These are phyloP conservation scores for Helotiales sp. DNA, from an alignment of 2,329 filamentous ascomycete genomes.

Conservation along the genomic window DNA sequence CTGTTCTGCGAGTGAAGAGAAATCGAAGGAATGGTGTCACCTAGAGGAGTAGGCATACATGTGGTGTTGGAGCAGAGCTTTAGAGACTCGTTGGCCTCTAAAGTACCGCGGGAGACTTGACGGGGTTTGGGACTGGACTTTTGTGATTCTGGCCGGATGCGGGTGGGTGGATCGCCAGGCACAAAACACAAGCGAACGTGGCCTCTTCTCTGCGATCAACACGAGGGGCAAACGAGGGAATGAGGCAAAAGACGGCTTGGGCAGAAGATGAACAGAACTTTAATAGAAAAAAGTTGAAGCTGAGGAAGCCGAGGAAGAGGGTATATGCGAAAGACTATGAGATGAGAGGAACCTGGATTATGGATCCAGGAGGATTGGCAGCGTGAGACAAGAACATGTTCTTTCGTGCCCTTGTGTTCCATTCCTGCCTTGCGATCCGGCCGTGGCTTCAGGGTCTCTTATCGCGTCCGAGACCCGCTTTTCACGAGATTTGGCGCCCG, in stretches of 20 bases:
- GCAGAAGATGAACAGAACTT: neutral
- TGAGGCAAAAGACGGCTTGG: neutral
- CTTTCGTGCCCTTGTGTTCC: neutral
- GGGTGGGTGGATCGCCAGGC: conserved; percentile 27
- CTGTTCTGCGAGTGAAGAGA: conserved; percentile 33
- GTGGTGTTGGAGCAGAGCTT: conserved; percentile 35
- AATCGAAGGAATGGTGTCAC: conserved; percentile 44
- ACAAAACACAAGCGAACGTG: conserved; percentile 37
- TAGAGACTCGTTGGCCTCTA: conserved; percentile 42
- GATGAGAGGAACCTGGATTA: neutral
- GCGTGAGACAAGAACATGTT: conserved; percentile 12
- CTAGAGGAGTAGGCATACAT: conserved; percentile 50
- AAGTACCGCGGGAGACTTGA: conserved; percentile 31
- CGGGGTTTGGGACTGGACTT: neutral
- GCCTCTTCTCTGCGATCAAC: conserved; percentile 28
- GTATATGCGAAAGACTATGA: neutral
- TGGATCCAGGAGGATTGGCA: neutral
- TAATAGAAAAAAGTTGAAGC: conserved; percentile 7
- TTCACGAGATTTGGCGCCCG: conserved; percentile 6
- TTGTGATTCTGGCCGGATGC: neutral
- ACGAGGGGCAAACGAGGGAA: conserved; percentile 13
- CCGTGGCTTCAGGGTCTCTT: neutral
- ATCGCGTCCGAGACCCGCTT: neutral
- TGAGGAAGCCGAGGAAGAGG: neutral
- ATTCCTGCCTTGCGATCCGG: neutral